Percentiles rank a stretch among this genome's conserved stretches.
These are phyloP conservation scores for Colletotrichum graminicola DNA, from an alignment of 2,329 filamentous ascomycete genomes.

Conservation along the genomic window DNA sequence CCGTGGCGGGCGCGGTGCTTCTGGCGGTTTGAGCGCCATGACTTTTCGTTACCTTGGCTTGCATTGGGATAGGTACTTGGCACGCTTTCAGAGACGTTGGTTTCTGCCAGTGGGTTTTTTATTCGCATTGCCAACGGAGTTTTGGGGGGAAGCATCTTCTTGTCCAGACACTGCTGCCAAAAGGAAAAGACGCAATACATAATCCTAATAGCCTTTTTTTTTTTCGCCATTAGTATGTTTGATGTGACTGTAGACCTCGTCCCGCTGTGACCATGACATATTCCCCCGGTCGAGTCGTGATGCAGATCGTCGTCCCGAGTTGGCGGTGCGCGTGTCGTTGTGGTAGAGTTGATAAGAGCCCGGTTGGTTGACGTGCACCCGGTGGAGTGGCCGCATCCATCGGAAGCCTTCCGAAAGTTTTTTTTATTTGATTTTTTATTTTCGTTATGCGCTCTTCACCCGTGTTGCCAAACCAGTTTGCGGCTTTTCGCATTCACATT, in stretches of 20 bases:
- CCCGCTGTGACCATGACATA: not conserved
- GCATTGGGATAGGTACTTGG: not conserved
- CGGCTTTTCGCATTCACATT: too few relatives aligned
- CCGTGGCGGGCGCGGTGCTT: constrained; percentile 13
- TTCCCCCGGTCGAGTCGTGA: not conserved
- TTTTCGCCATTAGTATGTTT: not conserved
- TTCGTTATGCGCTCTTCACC: constrained; percentile 13
- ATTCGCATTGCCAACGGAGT: not conserved
- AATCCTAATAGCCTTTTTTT: not conserved
- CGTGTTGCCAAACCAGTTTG: constrained; percentile 14
- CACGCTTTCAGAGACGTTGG: not conserved
- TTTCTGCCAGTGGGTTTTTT: not conserved
- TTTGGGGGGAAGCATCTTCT: not conserved
- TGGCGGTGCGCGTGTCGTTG: not conserved
- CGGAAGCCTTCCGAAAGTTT: constrained; percentile 29
- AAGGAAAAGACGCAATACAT: too few relatives aligned
- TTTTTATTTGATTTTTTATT: not conserved
- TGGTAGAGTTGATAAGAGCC: constrained; percentile 3
- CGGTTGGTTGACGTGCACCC: not conserved
- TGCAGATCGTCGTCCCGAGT: constrained; percentile 5
- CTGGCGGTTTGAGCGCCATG: not conserved
- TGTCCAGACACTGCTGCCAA: not conserved
- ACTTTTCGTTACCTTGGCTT: not conserved
- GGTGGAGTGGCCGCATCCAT: constrained; percentile 38
- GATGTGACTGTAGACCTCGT: not conserved